Evolutionary conservation across 1,284 basidiomycete species (phyloP), one percentile per base, ranked within the genome.

Genomic region (Schizopora paradoxa): DNA sequence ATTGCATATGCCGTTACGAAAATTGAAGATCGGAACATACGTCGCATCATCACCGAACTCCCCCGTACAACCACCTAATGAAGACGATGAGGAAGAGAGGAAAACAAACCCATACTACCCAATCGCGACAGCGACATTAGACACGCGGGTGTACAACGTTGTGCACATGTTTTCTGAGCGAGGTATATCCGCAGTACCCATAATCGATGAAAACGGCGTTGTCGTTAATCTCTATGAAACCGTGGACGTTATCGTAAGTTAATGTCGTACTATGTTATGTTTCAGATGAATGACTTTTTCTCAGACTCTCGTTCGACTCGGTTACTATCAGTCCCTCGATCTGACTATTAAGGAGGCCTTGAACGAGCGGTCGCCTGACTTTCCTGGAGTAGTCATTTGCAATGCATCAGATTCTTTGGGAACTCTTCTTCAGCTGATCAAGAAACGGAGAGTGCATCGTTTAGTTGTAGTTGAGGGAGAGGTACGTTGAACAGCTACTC

Each of bases 221-320:
- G 96, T 99, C 26, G 80, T 99, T 48, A 95, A 99, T 63, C 67
- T 99, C 35, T 99, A 99, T 64, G 96, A 99, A 67, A 97, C 95
- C 1, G 96, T 99, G 16, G 96, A 99, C 69, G 95, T 99, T 41
- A 96, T 99, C 54, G 92, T 95, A 65, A 63, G 90, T 79, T 1
- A 38, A 36, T 29, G 21, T 23, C 31, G 3, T n/a, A 40, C 18
- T 42, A 33, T 16, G 28, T 26, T 33, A 37, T 26, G 28, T 29
- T 29, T 37, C 41, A 3, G 28, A 14, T 21, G 54, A 45, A 50
- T 38, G 51, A 48, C 35, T 36, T 49, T 31, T 39, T 45, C 39
- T n/a, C 56, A 95, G 92, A 94, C 91, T 3, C 79, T 97, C 19
- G 91, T 99, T 29, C 82, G 93, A n/a, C 77, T 92, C 11, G 94